Conservation (phyloP, 768 basidiomycete genomes). For the Phaeotremella fagi region DNA sequence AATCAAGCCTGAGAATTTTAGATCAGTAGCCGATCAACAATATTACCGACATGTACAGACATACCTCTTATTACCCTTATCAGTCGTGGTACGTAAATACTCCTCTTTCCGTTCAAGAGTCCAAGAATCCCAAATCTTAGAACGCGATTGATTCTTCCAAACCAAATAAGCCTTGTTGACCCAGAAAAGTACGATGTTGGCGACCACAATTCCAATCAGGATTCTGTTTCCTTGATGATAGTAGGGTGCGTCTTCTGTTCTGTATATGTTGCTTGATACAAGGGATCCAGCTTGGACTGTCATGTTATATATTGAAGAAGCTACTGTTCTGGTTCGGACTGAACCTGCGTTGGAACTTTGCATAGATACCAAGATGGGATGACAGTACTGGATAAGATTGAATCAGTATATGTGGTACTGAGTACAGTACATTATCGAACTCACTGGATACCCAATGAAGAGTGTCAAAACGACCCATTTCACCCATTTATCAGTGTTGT, state of each 20-base stretch:
- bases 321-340: constrained; percentile 56
- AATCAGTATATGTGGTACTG: constrained; percentile 39
- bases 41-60: too few relatives aligned
- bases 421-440: constrained; percentile 50
- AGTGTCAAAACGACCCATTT: constrained; percentile 24
- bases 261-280: constrained; percentile 55
- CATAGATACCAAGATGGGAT: constrained; percentile 31
- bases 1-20: constrained; percentile 4
- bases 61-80: constrained; percentile 48
- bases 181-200: constrained; percentile 58
- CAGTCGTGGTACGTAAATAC: constrained; percentile 61
- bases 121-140: constrained; percentile 56
- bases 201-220: constrained; percentile 56
- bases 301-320: constrained; percentile 59
- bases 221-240: constrained; percentile 61
- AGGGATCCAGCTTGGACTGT: constrained; percentile 56
- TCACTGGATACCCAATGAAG: constrained; percentile 56
- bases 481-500: constrained; percentile 22
- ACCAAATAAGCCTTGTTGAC: constrained; percentile 59
- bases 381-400: constrained; percentile 14
- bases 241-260: constrained; percentile 45
- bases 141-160: constrained; percentile 53
- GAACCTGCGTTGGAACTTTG: constrained; percentile 56
- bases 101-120: constrained; percentile 55
- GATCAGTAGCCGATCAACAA: neutral